phyloP scores from a whole-genome alignment of 495 filamentous ascomycete genomes.

The Astrocystis sublimbata region DNA sequence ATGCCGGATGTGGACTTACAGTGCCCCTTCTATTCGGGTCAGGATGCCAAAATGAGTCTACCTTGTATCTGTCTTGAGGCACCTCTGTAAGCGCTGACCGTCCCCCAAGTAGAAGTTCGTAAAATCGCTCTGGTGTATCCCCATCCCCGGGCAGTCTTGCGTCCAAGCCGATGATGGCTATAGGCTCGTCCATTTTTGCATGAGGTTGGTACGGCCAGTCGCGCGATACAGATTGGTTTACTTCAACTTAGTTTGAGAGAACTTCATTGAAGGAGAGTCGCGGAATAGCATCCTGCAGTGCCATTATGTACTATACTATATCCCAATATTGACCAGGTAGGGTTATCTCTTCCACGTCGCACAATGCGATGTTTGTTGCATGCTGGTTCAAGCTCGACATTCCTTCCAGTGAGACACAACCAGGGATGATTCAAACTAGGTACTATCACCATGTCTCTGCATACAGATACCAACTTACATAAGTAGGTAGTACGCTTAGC shows the following conservation, averaged over 20 bases:
- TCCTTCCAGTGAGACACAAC: too few species aligned
- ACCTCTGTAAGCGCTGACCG: conserved; percentile 41
- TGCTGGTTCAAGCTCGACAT: background rate
- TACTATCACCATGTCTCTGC: too few species aligned
- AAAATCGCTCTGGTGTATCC: conserved; percentile 46
- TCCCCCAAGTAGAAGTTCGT: conserved; percentile 44
- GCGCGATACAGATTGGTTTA: too few species aligned
- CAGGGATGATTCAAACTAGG: too few species aligned
- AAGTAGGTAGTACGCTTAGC: background rate
- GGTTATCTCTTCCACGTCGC: background rate
- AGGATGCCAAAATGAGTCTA: conserved; percentile 43
- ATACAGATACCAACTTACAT: too few species aligned
- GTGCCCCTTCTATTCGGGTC: conserved; percentile 25
- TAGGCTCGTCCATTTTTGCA: conserved; percentile 20
- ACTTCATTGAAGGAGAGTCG: background rate
- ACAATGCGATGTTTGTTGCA: background rate
- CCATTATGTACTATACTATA: conserved; percentile 4
- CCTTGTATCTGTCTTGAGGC: conserved; percentile 48
- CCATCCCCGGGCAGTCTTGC: conserved; percentile 45
- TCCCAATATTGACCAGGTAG: background rate
- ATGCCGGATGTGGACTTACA: background rate
- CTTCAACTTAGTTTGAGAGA: too few species aligned
- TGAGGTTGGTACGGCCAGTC: too few species aligned
- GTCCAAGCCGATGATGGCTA: conserved; percentile 50
- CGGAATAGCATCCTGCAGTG: background rate